A percentile compares a stretch with the other conserved stretches of the same genome.
These are phyloP conservation scores for Penicillium sp. DNA, from an alignment of 2,329 filamentous ascomycete genomes.

Conservation along the genomic window DNA sequence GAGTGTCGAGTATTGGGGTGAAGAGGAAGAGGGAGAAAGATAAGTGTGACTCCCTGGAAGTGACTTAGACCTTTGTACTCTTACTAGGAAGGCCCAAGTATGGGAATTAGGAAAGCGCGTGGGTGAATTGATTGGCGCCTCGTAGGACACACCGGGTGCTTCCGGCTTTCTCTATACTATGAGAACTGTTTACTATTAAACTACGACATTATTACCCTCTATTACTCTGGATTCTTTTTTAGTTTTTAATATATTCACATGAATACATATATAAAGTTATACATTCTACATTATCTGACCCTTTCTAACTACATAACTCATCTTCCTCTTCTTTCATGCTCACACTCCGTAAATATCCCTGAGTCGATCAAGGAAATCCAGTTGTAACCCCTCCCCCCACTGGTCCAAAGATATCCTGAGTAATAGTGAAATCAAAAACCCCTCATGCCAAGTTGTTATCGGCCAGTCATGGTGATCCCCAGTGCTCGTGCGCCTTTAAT, in stretches of 20 bases:
- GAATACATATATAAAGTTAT: not conserved
- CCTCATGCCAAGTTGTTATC: conserved; percentile 16
- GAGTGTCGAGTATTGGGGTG: not conserved
- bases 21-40: not conserved
- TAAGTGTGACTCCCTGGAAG: conserved; percentile 1
- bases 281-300: too few relatives aligned
- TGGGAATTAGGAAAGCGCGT: conserved; percentile 24
- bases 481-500: conserved; percentile 13
- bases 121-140: conserved; percentile 27
- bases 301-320: too few relatives aligned
- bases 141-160: conserved; percentile 22
- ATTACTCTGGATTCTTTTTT: not conserved
- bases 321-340: not conserved
- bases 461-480: conserved; percentile 10
- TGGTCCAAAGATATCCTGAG: not conserved
- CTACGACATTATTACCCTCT: conserved; percentile 2
- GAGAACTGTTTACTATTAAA: not conserved
- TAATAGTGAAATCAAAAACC: conserved; percentile 6
- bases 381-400: not conserved
- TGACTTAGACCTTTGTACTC: conserved; percentile 8
- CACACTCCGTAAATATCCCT: not conserved
- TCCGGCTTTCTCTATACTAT: conserved; percentile 14
- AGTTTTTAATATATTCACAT: not conserved
- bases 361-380: conserved; percentile 4
- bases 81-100: conserved; percentile 13